Conservation (phyloP, 2,329 filamentous ascomycete species). For the Moelleriella libera region DNA sequence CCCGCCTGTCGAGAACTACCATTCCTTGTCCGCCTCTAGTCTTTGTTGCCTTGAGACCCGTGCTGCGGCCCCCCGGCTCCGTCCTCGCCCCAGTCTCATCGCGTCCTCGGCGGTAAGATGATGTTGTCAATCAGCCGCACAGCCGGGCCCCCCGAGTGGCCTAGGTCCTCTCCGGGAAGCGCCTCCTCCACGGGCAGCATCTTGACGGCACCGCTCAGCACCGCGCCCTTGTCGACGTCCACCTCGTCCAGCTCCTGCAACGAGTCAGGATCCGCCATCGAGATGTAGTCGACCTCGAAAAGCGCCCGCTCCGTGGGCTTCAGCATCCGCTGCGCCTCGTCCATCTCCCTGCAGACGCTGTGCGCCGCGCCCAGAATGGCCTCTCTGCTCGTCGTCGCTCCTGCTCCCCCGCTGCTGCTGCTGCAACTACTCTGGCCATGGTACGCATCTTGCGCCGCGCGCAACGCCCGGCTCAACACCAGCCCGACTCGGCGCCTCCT, state of each 20-base stretch:
- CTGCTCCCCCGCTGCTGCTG: too few relatives aligned
- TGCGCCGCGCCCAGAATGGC: slow-evolving; percentile 62
- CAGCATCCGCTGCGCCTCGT: slow-evolving; percentile 48
- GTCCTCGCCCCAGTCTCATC: not conserved
- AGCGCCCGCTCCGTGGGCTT: slow-evolving; percentile 45
- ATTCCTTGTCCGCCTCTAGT: too few relatives aligned
- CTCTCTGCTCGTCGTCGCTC: slow-evolving; percentile 33
- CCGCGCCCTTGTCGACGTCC: slow-evolving; percentile 56
- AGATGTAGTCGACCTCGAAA: slow-evolving; percentile 87
- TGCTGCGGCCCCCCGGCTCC: too few relatives aligned
- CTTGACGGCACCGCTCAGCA: slow-evolving; percentile 81
- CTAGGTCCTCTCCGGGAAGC: slow-evolving; percentile 58
- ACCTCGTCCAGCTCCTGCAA: slow-evolving; percentile 66
- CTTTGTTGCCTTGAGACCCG: too few relatives aligned
- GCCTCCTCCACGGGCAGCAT: slow-evolving; percentile 70
- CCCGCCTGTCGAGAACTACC: too few relatives aligned
- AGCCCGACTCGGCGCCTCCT: slow-evolving; percentile 58
- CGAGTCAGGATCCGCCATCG: slow-evolving; percentile 71
- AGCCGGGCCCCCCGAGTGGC: slow-evolving; percentile 54
- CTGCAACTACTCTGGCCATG: slow-evolving; percentile 14
- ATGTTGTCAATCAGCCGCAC: slow-evolving; percentile 94
- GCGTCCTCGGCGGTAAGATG: slow-evolving; percentile 39
- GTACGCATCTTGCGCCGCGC: slow-evolving; percentile 57
- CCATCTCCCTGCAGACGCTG: slow-evolving; percentile 37
- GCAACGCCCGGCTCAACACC: slow-evolving; percentile 56